phyloP scores from a whole-genome alignment of 306 rosid species.

The Luffa aegyptiaca region DNA sequence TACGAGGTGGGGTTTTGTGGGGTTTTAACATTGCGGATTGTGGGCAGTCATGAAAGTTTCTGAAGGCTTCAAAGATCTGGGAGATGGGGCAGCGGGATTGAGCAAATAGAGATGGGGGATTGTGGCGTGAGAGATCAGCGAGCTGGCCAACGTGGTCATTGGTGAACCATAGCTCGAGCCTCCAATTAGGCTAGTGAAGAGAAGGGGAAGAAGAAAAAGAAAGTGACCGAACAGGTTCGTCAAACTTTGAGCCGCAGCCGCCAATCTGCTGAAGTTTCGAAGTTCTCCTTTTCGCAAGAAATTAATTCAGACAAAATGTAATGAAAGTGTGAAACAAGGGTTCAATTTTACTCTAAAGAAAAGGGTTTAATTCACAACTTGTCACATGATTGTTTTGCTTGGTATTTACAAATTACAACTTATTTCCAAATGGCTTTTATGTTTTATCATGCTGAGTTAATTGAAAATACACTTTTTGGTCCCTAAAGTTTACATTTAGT shows the following conservation, averaged over 20 bases:
- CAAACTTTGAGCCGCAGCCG: slow-evolving; percentile 1
- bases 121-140: slow-evolving; percentile 3
- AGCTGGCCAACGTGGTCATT: slow-evolving; percentile 22
- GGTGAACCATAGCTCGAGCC: slow-evolving; percentile 14
- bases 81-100: neutral
- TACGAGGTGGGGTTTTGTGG: slow-evolving; percentile 19
- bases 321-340: neutral
- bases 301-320: neutral
- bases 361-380: neutral
- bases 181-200: neutral
- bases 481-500: no score
- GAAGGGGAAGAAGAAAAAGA: neutral
- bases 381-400: neutral
- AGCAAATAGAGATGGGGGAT: neutral
- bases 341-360: neutral
- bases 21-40: slow-evolving; percentile 21
- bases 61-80: slow-evolving; percentile 5
- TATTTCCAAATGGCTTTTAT: neutral
- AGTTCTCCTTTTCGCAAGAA: neutral
- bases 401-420: neutral
- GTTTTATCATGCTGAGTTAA: no score
- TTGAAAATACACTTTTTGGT: no score
- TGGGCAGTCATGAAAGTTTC: slow-evolving; percentile 8
- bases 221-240: neutral
- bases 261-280: neutral